Base-by-base conservation (phyloP, 306 rosid species). In the Pachyrhizus erosus region DNA sequence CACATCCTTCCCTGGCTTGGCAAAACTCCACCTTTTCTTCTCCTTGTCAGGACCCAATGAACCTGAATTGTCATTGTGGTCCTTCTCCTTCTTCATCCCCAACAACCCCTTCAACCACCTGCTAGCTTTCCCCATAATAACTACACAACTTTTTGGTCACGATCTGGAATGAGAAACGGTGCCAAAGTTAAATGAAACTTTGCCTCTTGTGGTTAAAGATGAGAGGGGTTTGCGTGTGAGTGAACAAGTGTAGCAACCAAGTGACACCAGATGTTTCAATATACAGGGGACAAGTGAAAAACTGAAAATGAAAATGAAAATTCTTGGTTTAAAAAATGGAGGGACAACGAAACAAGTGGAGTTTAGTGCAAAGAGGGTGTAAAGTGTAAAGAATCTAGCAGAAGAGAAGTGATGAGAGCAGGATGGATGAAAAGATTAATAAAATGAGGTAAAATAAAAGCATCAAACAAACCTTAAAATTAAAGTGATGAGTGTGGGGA, bases 1-100 rank as follows among this genome's bases (percentile, higher is more conserved):
- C 9, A 68, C 70, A 60, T 86, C 92, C 67, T 83, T 96, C 57
- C 82, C 94, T 17, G 90, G 86, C 81, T 89, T 96, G 5, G 87
- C 90, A 73, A 93, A 96, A 86, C 99, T 92, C 98, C 97, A 92
- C 61, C 98, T 72, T 79, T 85, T 93, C 91, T 88, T 93, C 78
- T 92, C 97, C 58, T 73, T 82, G 49, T 86, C 88, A 26, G 82
- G 70, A 34, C 49, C 42, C 26, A 79, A 31, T 8, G 87, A 66
- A 20, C 79, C 85, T 65, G 87, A 77, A 88, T 70, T 84, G 57
- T 79, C 87, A 61, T 17, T 70, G 69, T 73, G 81, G 24, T 89
- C 87, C 78, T 89, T 93, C 79, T 89, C 97, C 86, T 89, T 90
- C 91, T 93, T 94, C 94, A 92, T 88, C 27, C 98, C 93, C 87